Base-by-base conservation (phyloP, 1,284 basidiomycete species). In the Cutaneotrichosporon cavernicola region DNA sequence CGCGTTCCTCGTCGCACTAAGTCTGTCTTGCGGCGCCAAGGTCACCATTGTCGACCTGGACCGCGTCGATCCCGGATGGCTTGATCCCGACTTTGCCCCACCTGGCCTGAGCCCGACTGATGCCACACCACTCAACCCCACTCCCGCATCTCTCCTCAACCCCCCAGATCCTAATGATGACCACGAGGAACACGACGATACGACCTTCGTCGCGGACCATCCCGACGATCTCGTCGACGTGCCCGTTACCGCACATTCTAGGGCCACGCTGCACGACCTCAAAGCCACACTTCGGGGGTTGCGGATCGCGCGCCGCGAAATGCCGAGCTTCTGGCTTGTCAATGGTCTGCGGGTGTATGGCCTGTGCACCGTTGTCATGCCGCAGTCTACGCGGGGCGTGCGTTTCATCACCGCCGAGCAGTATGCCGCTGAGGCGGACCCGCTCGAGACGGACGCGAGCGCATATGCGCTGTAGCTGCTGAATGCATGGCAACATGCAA, bases 1-100 rank as follows among this genome's bases (percentile, higher is more conserved):
- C 38, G 55, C 55, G 36, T 56, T 26, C 22, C 36, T 56, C 38
- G 55, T 56, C 8, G 55, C 55, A 0, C 55, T 56, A 13, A 22
- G 36, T 7, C 26, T 56, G 38, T 11, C 22, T 2, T 56, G 21
- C 6, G 36, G 55, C 4, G 38, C 38, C 4, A 21, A 38, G 11
- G 38, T 56, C 7, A 56, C 55, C 4, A 5, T 56, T 1, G 36
- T 56, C 38, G 38, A 56, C 38, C 38, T 56, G 8, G 36, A 40
- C 13, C 21, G 26, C 38, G 55, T 56, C 14, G 36, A 43, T 4
- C 38, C 55, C 0, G 55, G 4, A 2, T 56, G 55, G 55, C 55
- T 56, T 8, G 55, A 56, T 10, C 36, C n/a, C 1, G 38, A 43
- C 38, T 56, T 56, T 52, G 51, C 43, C 6, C 4, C 31, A 30